These are phyloP conservation scores for Symbiotaphrina buchneri DNA, from an alignment of 495 filamentous ascomycete species.

Conservation along the genomic window DNA sequence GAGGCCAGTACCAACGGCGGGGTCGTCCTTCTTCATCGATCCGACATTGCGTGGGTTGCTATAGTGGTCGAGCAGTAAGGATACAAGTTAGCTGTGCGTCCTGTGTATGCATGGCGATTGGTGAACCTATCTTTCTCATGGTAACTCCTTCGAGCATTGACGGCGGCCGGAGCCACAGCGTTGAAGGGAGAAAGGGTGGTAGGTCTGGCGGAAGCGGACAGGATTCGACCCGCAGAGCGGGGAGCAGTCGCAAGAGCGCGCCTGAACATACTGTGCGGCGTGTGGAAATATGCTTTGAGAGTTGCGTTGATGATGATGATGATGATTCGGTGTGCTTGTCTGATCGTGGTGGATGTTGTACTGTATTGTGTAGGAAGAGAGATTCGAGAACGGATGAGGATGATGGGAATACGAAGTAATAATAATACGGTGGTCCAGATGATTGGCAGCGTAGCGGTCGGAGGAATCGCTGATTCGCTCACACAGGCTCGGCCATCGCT, in stretches of 20 bases:
- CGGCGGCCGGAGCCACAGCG: conserved; percentile 13
- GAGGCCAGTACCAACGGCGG: conserved; percentile 86
- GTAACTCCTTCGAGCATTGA: conserved; percentile 23
- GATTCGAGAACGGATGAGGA: not conserved
- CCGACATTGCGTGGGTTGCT: conserved; percentile 84
- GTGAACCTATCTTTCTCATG: conserved; percentile 37
- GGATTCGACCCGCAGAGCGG: conserved; percentile 19
- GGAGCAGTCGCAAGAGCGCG: conserved; percentile 25
- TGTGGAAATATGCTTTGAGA: no score
- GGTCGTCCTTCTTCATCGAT: conserved; percentile 65
- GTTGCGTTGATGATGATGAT: no score
- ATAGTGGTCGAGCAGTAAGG: conserved; percentile 73
- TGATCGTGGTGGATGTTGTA: conserved; percentile 1
- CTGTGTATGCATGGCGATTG: no score
- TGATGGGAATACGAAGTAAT: no score
- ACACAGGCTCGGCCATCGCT: no score
- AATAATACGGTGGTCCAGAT: no score
- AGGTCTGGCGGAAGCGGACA: conserved; percentile 21
- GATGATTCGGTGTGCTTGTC: no score
- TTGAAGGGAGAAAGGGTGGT: conserved; percentile 13
- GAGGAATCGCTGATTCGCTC: no score
- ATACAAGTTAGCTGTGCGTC: conserved; percentile 13
- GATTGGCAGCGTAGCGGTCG: no score
- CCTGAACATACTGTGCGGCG: conserved; percentile 3
- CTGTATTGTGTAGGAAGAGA: not conserved